Base-by-base conservation (phyloP, 2,329 filamentous ascomycete genomes). In the Thermothelomyces thermophilus region DNA sequence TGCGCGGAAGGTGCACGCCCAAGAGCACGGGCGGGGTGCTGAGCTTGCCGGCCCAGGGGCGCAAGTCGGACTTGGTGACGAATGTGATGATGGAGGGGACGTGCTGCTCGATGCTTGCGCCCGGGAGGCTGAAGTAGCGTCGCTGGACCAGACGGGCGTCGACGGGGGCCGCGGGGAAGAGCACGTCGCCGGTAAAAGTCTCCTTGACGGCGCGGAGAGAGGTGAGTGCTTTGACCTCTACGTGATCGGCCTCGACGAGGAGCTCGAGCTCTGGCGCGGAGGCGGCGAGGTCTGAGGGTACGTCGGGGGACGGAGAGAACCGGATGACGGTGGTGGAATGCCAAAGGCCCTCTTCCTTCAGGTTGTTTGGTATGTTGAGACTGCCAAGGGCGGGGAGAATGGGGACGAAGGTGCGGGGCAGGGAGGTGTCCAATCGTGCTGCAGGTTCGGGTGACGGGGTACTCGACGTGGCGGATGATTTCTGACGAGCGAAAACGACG, bases 31-130 rank as follows among this genome's bases (percentile, higher is more conserved):
- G 58, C n/a, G 68, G 62, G 14, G 73, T 80, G 48, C 69, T 68
- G 28, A 84, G 68, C 60, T 74, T 76, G 52, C 75, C 75, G 52
- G 62, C 55, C n/a, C 58, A 62, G 5, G 77, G 67, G 33, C 75
- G 69, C 35, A 82, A 68, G 33, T 68, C 63, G 8, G 73, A 71
- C n/a, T 59, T 53, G 1, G 56, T 46, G 36, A 80, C 61, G 59
- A 80, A 80, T 5, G 66, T 50, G 26, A 62, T 57, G 10, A 80
- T 56, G 0, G 69, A 63, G 24, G 60, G 54, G 61, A 64, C 66
- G 31, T 53, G 33, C 2, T 55, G 45, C 5, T 66, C 52, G 9
- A 63, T 43, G 20, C 44, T 51, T 4, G 46, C 28, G 26, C 61
- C 64, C 10, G 54, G 48, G 11, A 73, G 60, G 16, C 54, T 44